Base-by-base conservation (phyloP, 768 basidiomycete genomes). In the Pulveroboletus sp. region DNA sequence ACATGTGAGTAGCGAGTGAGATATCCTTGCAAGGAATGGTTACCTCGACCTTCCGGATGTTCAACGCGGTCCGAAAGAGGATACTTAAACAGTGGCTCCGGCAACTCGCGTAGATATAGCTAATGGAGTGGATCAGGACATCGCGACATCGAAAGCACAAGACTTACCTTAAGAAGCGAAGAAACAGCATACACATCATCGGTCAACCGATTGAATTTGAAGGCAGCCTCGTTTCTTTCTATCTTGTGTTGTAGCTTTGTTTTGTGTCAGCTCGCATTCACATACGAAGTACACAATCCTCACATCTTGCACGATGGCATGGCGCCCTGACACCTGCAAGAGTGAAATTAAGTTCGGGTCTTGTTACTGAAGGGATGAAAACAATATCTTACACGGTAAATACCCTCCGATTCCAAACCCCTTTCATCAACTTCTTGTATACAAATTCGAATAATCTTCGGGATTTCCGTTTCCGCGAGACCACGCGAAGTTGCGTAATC, bases 81-180 rank as follows among this genome's bases (percentile, higher is more conserved):
- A 60, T 86, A 87, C 61, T 72, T 84, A 72, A 96, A 95, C 17
- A 96, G 75, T 4, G 93, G 90, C 61, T 96, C 93, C 2, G 93
- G 91, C 14, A 96, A 71, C 61, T 89, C 89, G 45, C 93, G 82
- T 20, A 95, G 73, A 71, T 95, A 89, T 30, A 84, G 68, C 86
- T 89, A 44, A 29, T 14, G 14, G 37, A 26, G 14, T 2, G 6
- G 8, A n/a, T 58, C 40, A 57, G 44, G 29, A 29, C 11, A 27
- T 35, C n/a, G 16, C 36, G 22, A 17, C 36, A 37, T n/a, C 19
- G 16, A 24, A 19, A 20, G 39, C 27, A 8, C 23, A 46, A 45
- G 11, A 22, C 47, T 47, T 48, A 89, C 89, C 79, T 96, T 95
- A 45, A 96, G 68, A 48, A 96, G 72, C 1, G 89, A 91, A 19